Evolutionary conservation across 352 stramenopile species (phyloP).

Genomic region (Pythium phragmitis): DNA sequence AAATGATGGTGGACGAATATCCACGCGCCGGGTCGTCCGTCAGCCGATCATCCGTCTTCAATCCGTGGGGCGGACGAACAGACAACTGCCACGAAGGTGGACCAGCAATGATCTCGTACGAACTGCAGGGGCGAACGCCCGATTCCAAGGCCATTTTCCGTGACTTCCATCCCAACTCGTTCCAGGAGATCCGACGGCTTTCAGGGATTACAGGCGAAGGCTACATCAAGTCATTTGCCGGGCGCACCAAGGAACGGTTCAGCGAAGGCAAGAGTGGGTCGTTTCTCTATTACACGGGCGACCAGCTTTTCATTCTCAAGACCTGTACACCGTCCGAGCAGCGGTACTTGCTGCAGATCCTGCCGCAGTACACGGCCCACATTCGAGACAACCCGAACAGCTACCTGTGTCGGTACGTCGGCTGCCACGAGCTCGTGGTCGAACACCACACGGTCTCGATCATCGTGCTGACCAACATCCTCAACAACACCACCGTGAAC

Average conservation of each 20-base stretch:
- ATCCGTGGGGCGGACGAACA: slow-evolving; percentile 58
- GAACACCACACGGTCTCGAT: slow-evolving; percentile 84
- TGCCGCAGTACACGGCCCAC: slow-evolving; percentile 86
- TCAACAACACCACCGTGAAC: slow-evolving; percentile 83
- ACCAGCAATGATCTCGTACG: slow-evolving; percentile 64
- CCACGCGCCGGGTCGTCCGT: slow-evolving; percentile 62
- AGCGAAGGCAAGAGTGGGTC: slow-evolving; percentile 88
- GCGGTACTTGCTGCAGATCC: slow-evolving; percentile 81
- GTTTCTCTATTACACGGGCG: slow-evolving; percentile 89
- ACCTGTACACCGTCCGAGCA: slow-evolving; percentile 84
- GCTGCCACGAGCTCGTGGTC: slow-evolving; percentile 86
- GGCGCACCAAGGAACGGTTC: slow-evolving; percentile 83
- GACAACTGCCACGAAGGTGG: slow-evolving; percentile 30
- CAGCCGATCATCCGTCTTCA: slow-evolving; percentile 61
- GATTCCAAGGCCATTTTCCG: slow-evolving; percentile 63
- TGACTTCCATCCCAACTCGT: slow-evolving; percentile 80
- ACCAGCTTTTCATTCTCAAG: slow-evolving; percentile 90
- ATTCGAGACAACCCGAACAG: slow-evolving; percentile 82
- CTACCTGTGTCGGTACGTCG: slow-evolving; percentile 88
- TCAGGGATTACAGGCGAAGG: slow-evolving; percentile 74
- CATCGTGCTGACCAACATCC: slow-evolving; percentile 88
- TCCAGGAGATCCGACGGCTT: slow-evolving; percentile 78
- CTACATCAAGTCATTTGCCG: slow-evolving; percentile 78
- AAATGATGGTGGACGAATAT: slow-evolving; percentile 10
- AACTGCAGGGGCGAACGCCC: slow-evolving; percentile 61